These are phyloP conservation scores for Annona cherimola DNA, from an alignment of 164 flowering plant genomes.

Conservation along the genomic window DNA sequence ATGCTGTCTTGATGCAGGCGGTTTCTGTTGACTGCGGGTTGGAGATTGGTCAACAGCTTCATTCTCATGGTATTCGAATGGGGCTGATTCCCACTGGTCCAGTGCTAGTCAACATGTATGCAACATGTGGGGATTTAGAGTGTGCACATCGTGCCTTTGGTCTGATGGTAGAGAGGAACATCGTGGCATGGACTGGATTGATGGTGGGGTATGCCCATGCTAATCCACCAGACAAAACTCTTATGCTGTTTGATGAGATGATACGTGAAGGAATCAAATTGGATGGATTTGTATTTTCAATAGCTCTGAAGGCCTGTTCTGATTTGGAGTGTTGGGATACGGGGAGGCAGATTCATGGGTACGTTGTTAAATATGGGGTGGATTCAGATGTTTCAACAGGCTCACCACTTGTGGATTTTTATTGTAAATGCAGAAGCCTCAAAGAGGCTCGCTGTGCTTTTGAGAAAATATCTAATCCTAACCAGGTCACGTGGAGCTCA, in stretches of 20 bases:
- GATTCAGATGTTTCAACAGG: slow-evolving; percentile 44
- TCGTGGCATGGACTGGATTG: slow-evolving; percentile 41
- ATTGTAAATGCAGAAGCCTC: slow-evolving; percentile 39
- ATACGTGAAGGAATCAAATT: slow-evolving; percentile 28
- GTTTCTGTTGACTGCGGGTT: slow-evolving; percentile 16
- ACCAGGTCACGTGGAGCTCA: slow-evolving; percentile 57
- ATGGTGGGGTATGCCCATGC: slow-evolving; percentile 39
- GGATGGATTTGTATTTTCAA: slow-evolving; percentile 52
- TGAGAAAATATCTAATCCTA: slow-evolving; percentile 37
- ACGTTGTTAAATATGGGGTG: slow-evolving; percentile 33
- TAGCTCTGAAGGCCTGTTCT: slow-evolving; percentile 42
- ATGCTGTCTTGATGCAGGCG: slow-evolving; percentile 22
- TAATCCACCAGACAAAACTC: slow-evolving; percentile 23
- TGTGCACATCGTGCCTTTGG: slow-evolving; percentile 29
- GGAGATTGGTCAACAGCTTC: slow-evolving; percentile 40
- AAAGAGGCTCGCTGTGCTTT: slow-evolving; percentile 38
- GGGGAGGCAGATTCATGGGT: slow-evolving; percentile 47
- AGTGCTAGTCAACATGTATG: slow-evolving; percentile 39
- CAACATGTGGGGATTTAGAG: slow-evolving; percentile 35
- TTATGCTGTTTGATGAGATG: slow-evolving; percentile 34
- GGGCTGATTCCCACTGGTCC: slow-evolving; percentile 21
- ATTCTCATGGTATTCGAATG: slow-evolving; percentile 32
- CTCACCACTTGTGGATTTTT: slow-evolving; percentile 54
- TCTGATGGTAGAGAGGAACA: slow-evolving; percentile 35
- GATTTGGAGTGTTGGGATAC: slow-evolving; percentile 18